phyloP scores from a whole-genome alignment of 495 filamentous ascomycete genomes.

The Penicillium silybi region DNA sequence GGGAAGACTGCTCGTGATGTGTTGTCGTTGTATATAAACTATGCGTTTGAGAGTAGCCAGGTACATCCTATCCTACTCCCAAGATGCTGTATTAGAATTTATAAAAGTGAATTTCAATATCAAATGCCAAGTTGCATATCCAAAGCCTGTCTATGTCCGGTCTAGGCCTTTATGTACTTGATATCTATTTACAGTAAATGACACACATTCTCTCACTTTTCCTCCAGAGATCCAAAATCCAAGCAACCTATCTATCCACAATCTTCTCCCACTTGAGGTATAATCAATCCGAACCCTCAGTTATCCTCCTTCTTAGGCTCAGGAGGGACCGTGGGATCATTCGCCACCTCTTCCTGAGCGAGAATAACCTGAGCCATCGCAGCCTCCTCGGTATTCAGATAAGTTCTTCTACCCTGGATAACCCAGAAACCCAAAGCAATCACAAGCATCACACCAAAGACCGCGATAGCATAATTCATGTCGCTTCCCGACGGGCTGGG shows the following conservation, averaged over 20 bases:
- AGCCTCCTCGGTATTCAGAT: slow-evolving; percentile 35
- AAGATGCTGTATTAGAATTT: not conserved
- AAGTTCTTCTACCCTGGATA: slow-evolving; percentile 22
- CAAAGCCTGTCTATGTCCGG: not conserved
- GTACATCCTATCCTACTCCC: not conserved
- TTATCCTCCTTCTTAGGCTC: slow-evolving; percentile 12
- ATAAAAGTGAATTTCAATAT: not conserved
- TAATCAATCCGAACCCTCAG: not conserved
- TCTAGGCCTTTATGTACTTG: slow-evolving; percentile 1
- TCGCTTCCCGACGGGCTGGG: slow-evolving; percentile 37
- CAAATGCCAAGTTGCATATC: not conserved
- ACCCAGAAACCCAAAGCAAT: slow-evolving; percentile 43
- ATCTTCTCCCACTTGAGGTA: too few species aligned
- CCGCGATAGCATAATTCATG: slow-evolving; percentile 47
- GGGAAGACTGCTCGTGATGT: too few species aligned
- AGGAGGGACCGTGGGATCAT: slow-evolving; percentile 10
- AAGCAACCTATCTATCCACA: too few species aligned
- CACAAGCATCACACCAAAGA: slow-evolving; percentile 46
- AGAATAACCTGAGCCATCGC: slow-evolving; percentile 30
- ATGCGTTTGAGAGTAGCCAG: not conserved
- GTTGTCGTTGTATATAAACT: not conserved
- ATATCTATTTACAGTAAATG: not conserved
- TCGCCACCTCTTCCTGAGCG: slow-evolving; percentile 27
- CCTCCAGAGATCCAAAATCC: too few species aligned
- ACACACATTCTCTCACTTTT: not conserved